Conservation (phyloP, 2,329 filamentous ascomycete species). For the Aspergillus arachidicola region DNA sequence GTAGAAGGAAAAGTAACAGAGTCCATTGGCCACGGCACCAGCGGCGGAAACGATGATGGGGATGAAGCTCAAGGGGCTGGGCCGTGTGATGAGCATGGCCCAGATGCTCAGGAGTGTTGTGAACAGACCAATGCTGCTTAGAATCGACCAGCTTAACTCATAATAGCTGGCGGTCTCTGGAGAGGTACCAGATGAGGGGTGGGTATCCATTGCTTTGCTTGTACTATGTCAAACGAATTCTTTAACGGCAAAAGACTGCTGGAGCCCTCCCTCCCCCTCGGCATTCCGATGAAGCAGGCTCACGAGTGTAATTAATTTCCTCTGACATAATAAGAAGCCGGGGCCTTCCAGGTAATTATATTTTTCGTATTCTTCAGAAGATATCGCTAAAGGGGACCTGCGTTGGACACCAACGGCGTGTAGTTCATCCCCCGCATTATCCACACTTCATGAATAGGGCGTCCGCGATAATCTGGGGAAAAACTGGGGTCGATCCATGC, state of each 20-base stretch:
- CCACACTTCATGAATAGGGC: neutral
- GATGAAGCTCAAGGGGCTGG: constrained; percentile 11
- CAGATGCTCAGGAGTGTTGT: constrained; percentile 10
- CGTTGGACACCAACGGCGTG: neutral
- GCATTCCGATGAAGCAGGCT: neutral
- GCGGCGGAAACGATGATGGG: constrained; percentile 14
- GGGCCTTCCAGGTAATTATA: neutral
- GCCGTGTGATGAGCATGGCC: constrained; percentile 12
- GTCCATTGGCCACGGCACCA: constrained; percentile 15
- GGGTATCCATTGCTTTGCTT: neutral
- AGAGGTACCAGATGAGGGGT: neutral
- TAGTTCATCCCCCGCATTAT: neutral
- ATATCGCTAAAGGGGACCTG: neutral
- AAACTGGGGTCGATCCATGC: neutral
- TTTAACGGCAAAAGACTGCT: neutral
- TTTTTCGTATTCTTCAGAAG: neutral
- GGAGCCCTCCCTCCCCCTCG: neutral
- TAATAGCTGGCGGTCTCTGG: constrained; percentile 1
- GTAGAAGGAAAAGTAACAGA: constrained; percentile 17
- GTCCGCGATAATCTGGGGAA: constrained; percentile 3
- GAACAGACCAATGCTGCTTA: constrained; percentile 18
- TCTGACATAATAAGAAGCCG: neutral
- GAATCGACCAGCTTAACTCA: constrained; percentile 16
- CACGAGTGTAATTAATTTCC: neutral
- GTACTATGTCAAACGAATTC: neutral